These are phyloP conservation scores for Aspergillus unguis DNA, from an alignment of 2,329 filamentous ascomycete genomes.

Conservation along the genomic window DNA sequence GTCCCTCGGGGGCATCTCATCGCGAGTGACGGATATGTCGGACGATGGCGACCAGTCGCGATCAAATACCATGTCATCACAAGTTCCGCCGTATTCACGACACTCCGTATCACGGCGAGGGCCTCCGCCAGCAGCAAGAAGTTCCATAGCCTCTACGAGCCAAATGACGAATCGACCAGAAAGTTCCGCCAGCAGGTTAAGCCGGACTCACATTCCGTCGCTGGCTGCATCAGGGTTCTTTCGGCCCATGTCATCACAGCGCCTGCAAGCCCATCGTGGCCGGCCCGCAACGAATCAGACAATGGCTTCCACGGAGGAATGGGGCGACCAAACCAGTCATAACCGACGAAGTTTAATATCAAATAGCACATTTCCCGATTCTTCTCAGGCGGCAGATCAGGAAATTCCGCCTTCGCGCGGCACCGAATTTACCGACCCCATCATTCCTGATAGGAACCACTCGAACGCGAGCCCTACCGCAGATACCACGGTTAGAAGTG, in stretches of 20 bases:
- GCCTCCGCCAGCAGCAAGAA: conserved; percentile 41
- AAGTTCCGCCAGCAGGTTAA: conserved; percentile 63
- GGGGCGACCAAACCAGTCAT: conserved; percentile 45
- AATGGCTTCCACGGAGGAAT: conserved; percentile 41
- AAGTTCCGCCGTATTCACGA: conserved; percentile 52
- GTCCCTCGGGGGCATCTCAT: conserved; percentile 56
- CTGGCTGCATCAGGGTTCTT: conserved; percentile 90
- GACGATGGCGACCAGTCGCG: conserved; percentile 49
- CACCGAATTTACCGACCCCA: conserved; percentile 75
- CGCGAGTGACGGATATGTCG: conserved; percentile 65
- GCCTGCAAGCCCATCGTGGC: conserved; percentile 82
- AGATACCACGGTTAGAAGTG: conserved; percentile 60
- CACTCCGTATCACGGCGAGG: conserved; percentile 57
- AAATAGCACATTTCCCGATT: conserved; percentile 46
- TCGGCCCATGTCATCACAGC: conserved; percentile 92
- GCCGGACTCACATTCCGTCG: conserved; percentile 83
- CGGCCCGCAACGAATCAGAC: conserved; percentile 42
- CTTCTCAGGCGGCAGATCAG: conserved; percentile 39
- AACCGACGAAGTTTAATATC: conserved; percentile 60
- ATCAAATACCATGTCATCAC: conserved; percentile 47
- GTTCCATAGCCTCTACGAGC: conserved; percentile 41
- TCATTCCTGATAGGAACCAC: conserved; percentile 66
- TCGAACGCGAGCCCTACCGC: conserved; percentile 70
- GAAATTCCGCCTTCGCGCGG: conserved; percentile 69
- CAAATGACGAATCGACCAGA: conserved; percentile 51